A percentile compares a stretch with the other conserved stretches of the same genome.
Evolutionary conservation across 225 moss, liverwort and hornwort genomes (phyloP).

Genomic region (Neckera pumila): DNA sequence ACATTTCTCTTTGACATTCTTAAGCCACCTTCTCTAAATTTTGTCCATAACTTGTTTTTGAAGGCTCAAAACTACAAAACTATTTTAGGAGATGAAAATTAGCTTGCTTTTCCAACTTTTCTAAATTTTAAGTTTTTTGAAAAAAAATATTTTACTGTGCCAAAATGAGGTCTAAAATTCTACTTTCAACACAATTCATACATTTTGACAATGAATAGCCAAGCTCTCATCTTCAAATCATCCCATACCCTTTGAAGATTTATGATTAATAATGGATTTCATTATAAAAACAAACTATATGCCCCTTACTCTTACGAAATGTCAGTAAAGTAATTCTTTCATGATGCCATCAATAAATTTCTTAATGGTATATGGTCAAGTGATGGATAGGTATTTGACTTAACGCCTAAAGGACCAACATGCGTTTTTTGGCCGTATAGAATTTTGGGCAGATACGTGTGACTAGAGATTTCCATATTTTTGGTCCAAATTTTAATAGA

Average conservation of each 20-base stretch:
- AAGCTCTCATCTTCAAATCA: not conserved
- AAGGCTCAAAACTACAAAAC: not conserved
- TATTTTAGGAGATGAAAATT: rapidly evolving
- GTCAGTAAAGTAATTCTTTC: not conserved
- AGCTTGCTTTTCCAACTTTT: not conserved
- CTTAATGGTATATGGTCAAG: not conserved
- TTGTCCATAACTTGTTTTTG: rapidly evolving
- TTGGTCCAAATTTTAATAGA: too few species aligned
- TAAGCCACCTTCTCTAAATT: not conserved
- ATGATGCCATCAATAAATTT: not conserved
- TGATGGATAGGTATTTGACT: not conserved
- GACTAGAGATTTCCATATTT: too few species aligned
- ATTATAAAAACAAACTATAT: not conserved
- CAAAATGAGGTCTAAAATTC: not conserved
- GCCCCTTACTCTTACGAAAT: too few species aligned
- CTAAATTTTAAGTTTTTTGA: rapidly evolving
- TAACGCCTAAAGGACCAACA: too few species aligned
- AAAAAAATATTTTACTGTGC: not conserved
- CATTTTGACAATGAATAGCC: not conserved
- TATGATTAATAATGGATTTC: not conserved
- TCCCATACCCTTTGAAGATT: not conserved
- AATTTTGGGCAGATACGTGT: too few species aligned
- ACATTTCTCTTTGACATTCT: not conserved
- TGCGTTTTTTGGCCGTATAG: too few species aligned
- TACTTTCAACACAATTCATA: not conserved